phyloP scores from a whole-genome alignment of 805 yeast genomes.

The Millerago galiae region DNA sequence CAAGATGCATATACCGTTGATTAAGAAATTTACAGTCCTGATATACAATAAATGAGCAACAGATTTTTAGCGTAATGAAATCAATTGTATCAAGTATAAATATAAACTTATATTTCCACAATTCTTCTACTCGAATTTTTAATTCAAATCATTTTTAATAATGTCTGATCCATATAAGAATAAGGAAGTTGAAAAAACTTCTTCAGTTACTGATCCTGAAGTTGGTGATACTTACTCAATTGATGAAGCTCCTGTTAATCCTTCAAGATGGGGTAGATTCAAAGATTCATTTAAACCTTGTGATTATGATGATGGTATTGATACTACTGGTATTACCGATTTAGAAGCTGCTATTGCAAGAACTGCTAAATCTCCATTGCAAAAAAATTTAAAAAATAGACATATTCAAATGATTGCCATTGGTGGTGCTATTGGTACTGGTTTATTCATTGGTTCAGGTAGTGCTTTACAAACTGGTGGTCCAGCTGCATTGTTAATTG shows the following conservation, averaged over 20 bases:
- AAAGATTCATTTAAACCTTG: conserved; percentile 16
- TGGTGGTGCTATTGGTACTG: conserved; percentile 83
- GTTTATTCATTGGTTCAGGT: conserved; percentile 71
- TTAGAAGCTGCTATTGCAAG: conserved; percentile 38
- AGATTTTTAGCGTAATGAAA: too few species aligned
- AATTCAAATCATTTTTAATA: neutral
- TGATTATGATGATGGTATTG: conserved; percentile 7
- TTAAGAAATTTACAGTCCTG: too few species aligned
- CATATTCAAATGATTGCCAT: conserved; percentile 77
- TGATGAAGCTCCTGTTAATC: conserved; percentile 5
- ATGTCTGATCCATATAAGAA: conserved; percentile 7
- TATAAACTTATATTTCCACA: too few species aligned
- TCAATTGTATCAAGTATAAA: too few species aligned
- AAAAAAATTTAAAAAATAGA: conserved; percentile 38
- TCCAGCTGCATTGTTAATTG: conserved; percentile 37
- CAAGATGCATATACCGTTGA: too few species aligned
- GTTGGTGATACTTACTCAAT: conserved; percentile 19
- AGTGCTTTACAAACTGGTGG: conserved; percentile 57
- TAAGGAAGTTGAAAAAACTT: conserved; percentile 4
- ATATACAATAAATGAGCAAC: too few species aligned
- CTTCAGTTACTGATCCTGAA: conserved; percentile 18
- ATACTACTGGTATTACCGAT: conserved; percentile 27
- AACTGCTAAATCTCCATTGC: conserved; percentile 12
- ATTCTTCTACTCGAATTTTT: too few species aligned
- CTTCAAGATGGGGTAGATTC: conserved; percentile 14